These are phyloP conservation scores for Chalciporus chontae DNA, from an alignment of 768 basidiomycete species.

Conservation along the genomic window DNA sequence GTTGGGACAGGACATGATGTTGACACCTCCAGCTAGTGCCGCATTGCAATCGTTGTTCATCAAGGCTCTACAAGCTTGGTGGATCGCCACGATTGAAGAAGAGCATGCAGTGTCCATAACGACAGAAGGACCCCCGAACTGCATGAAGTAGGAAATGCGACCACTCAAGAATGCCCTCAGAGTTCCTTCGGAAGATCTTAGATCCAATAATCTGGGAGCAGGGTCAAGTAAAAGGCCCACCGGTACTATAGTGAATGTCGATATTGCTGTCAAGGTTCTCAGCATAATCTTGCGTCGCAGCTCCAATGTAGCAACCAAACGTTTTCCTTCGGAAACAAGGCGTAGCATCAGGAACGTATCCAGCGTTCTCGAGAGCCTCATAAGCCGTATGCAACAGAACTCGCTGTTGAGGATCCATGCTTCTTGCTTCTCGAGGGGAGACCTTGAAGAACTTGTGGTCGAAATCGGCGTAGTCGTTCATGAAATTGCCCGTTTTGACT, in stretches of 20 bases:
- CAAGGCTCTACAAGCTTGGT: constrained; percentile 67
- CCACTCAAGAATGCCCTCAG: constrained; percentile 66
- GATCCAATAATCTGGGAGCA: neutral
- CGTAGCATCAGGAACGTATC: constrained; percentile 61
- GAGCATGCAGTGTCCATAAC: constrained; percentile 77
- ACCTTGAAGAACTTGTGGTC: constrained; percentile 72
- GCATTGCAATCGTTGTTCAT: constrained; percentile 61
- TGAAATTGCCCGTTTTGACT: constrained; percentile 60
- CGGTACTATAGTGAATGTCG: constrained; percentile 70
- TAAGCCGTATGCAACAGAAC: constrained; percentile 63
- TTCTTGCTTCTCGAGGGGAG: constrained; percentile 68
- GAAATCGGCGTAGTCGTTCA: constrained; percentile 54
- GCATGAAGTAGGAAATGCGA: constrained; percentile 65
- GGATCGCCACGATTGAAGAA: constrained; percentile 62
- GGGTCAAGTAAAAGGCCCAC: constrained; percentile 31
- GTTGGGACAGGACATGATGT: constrained; percentile 66
- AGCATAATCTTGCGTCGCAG: constrained; percentile 64
- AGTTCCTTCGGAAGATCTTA: constrained; percentile 42
- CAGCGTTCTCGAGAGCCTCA: constrained; percentile 66
- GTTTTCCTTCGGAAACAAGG: constrained; percentile 47
- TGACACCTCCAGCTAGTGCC: constrained; percentile 73
- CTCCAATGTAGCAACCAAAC: constrained; percentile 68
- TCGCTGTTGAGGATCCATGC: constrained; percentile 77
- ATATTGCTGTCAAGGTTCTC: constrained; percentile 60
- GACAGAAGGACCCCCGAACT: constrained; percentile 65